These are phyloP conservation scores for Aspergillus sp. DNA, from an alignment of 2,329 filamentous ascomycete species.

Conservation along the genomic window DNA sequence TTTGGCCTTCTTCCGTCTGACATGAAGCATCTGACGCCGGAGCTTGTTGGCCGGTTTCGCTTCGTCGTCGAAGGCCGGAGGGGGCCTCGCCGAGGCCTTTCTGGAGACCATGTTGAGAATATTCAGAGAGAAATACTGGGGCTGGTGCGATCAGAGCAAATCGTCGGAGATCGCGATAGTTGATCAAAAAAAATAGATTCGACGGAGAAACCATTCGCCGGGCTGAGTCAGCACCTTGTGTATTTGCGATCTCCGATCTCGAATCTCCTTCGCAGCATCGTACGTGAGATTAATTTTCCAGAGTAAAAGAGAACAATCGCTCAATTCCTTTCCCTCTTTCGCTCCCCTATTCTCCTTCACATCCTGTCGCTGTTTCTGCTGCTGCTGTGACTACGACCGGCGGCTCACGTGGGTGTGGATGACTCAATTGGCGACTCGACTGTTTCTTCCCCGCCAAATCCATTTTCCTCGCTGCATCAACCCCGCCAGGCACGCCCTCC, in stretches of 20 bases:
- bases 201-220: constrained; percentile 21
- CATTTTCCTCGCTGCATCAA: constrained; percentile 27
- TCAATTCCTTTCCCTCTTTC: constrained; percentile 9
- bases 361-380: constrained; percentile 14
- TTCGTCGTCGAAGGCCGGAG: constrained; percentile 46
- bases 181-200: constrained; percentile 26
- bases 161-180: too few relatives aligned
- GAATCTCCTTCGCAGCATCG: not conserved
- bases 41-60: constrained; percentile 73
- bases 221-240: constrained; percentile 10
- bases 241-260: not conserved
- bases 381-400: constrained; percentile 2
- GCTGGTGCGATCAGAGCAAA: not conserved
- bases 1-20: constrained; percentile 74
- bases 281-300: not conserved
- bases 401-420: constrained; percentile 33
- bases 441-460: constrained; percentile 32
- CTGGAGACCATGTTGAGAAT: constrained; percentile 49
- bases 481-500: constrained; percentile 18
- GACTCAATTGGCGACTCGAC: constrained; percentile 36
- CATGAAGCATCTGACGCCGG: constrained; percentile 72
- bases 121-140: not conserved
- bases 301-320: constrained; percentile 10
- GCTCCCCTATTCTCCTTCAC: constrained; percentile 6
- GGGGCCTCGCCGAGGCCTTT: constrained; percentile 42